A percentile compares a stretch with the other conserved stretches of the same genome.
phyloP scores from a whole-genome alignment of 495 filamentous ascomycete genomes.

The Pyronema omphalodes region DNA sequence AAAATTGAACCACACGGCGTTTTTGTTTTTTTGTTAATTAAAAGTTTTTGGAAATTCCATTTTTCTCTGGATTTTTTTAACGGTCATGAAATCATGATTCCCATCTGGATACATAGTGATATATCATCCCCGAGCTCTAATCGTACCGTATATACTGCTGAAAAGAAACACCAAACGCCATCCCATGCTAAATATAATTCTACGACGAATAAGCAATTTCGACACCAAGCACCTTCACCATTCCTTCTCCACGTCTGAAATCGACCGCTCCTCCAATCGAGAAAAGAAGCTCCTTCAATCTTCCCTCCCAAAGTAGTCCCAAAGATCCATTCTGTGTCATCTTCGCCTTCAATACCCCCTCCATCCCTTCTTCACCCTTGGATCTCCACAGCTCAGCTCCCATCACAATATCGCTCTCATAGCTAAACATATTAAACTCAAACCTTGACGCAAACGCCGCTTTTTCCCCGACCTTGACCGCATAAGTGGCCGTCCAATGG shows the following conservation, averaged over 20 bases:
- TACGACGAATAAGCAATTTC: conserved; percentile 86
- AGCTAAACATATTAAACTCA: conserved; percentile 95
- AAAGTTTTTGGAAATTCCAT: too few relatives aligned
- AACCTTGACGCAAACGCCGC: conserved; percentile 74
- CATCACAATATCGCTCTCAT: conserved; percentile 80
- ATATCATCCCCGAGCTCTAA: too few relatives aligned
- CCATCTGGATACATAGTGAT: too few relatives aligned
- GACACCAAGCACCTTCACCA: conserved; percentile 59
- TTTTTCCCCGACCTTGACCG: conserved; percentile 62
- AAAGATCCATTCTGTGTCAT: conserved; percentile 71
- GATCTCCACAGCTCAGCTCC: conserved; percentile 76
- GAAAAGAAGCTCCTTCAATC: conserved; percentile 81
- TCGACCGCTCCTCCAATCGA: conserved; percentile 69
- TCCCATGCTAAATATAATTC: conserved; percentile 18
- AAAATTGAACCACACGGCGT: neutral
- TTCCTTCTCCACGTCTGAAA: conserved; percentile 47
- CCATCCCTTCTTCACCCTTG: conserved; percentile 26
- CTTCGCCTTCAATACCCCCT: conserved; percentile 76
- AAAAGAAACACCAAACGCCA: neutral
- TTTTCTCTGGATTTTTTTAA: too few relatives aligned
- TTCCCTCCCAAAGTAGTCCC: conserved; percentile 81
- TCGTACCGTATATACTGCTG: too few relatives aligned
- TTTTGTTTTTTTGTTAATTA: neutral
- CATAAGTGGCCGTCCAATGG: conserved; percentile 73
- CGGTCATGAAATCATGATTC: too few relatives aligned